Conservation (phyloP, 371 early-diverging fungal species). For the Lichtheimia corymbifera region DNA sequence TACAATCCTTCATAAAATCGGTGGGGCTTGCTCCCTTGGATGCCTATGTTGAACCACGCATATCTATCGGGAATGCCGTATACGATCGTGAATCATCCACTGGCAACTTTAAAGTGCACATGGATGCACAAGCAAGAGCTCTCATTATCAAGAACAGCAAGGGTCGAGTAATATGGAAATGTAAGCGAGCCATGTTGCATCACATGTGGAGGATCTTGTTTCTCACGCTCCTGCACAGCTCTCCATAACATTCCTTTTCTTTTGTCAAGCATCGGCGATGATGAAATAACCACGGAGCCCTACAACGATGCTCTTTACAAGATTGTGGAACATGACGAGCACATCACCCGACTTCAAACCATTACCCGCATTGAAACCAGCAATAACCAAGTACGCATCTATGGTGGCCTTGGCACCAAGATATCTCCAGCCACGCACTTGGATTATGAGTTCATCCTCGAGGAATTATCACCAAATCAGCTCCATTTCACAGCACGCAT, state of each 20-base stretch:
- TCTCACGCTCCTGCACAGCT: slow-evolving; percentile 19
- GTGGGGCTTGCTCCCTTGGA: slow-evolving; percentile 24
- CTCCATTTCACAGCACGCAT: slow-evolving; percentile 31
- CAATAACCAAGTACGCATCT: slow-evolving; percentile 16
- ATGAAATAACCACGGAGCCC: slow-evolving; percentile 23
- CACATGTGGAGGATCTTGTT: background rate
- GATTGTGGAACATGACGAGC: slow-evolving; percentile 34
- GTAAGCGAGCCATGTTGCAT: slow-evolving; percentile 3
- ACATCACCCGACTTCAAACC: slow-evolving; percentile 38
- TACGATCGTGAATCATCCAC: slow-evolving; percentile 14
- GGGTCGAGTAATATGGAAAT: slow-evolving; percentile 22
- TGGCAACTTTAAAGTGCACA: slow-evolving; percentile 20
- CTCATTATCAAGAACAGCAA: slow-evolving; percentile 16
- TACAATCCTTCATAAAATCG: slow-evolving; percentile 16
- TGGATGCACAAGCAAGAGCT: slow-evolving; percentile 16
- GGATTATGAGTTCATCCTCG: slow-evolving; percentile 24
- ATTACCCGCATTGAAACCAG: slow-evolving; percentile 28
- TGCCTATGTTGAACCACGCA: slow-evolving; percentile 23
- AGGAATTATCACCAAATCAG: slow-evolving; percentile 33
- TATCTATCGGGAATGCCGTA: slow-evolving; percentile 23
- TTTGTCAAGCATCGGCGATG: slow-evolving; percentile 30
- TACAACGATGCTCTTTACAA: slow-evolving; percentile 28
- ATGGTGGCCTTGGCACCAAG: slow-evolving; percentile 37
- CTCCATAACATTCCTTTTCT: slow-evolving; percentile 44
- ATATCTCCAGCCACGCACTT: slow-evolving; percentile 21